Evolutionary conservation across 257 asterid genomes (phyloP).

Genomic region (Solanum appendiculatum): DNA sequence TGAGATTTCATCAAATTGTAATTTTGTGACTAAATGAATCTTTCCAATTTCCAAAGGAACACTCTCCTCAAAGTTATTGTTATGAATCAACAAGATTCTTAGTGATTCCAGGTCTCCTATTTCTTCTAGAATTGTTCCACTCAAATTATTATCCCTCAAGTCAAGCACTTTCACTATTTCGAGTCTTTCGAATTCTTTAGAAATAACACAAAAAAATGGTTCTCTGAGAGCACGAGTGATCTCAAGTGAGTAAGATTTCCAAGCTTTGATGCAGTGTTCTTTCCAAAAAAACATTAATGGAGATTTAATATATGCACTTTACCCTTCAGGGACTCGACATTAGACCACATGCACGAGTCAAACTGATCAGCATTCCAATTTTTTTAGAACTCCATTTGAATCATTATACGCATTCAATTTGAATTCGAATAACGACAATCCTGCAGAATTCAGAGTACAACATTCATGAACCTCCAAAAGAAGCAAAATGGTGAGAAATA

Average conservation of each 20-base stretch:
- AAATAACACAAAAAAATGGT: slow-evolving; percentile 52
- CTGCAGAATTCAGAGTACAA: slow-evolving; percentile 50
- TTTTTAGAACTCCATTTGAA: slow-evolving; percentile 47
- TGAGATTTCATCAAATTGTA: slow-evolving; percentile 39
- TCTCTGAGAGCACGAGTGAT: slow-evolving; percentile 54
- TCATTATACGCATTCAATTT: slow-evolving; percentile 45
- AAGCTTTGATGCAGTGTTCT: slow-evolving; percentile 65
- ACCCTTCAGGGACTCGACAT: slow-evolving; percentile 52
- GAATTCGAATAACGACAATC: slow-evolving; percentile 51
- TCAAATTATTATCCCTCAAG: slow-evolving; percentile 57
- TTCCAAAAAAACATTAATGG: slow-evolving; percentile 40
- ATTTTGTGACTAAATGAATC: slow-evolving; percentile 47
- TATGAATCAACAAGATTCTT: slow-evolving; percentile 51
- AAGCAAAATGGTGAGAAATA: slow-evolving; percentile 26
- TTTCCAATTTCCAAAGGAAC: slow-evolving; percentile 62
- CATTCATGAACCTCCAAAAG: slow-evolving; percentile 29
- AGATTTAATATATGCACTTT: slow-evolving; percentile 60
- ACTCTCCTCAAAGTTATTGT: slow-evolving; percentile 56
- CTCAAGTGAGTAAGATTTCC: slow-evolving; percentile 60
- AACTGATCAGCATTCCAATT: slow-evolving; percentile 56
- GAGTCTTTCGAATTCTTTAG: slow-evolving; percentile 53
- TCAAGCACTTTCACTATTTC: slow-evolving; percentile 54
- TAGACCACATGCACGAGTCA: slow-evolving; percentile 71
- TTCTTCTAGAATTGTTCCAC: slow-evolving; percentile 62
- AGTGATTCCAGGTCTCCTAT: slow-evolving; percentile 51